Evolutionary conservation across 2,329 filamentous ascomycete species (phyloP), one percentile per base, ranked within the genome.

Genomic region (Xylariaceae sp.): DNA sequence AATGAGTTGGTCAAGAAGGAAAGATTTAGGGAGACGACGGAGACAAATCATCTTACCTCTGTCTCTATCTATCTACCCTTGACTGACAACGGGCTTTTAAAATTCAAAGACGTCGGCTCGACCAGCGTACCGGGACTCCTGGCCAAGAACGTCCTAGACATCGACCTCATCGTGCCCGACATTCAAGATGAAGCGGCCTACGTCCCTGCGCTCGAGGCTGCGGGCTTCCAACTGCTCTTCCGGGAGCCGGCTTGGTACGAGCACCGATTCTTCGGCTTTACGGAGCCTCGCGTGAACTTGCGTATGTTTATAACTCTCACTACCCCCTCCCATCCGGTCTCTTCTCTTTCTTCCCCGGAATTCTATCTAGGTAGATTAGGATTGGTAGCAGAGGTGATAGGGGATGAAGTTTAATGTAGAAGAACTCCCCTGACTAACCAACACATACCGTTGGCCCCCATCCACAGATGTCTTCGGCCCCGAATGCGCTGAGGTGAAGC

Each of bases 101-200:
- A 4, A 32, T 4, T 4, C 7, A 32, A 12, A 32, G 27, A 53
- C 39, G 45, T 50, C 42, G 50, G 50, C 4, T 53, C 50, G 3
- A 53, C 50, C 2, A 48, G 44, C 23, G 48, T 53, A 25, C 48
- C 50, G 4, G 50, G 50, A 3, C 20, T 53, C 8, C 22, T 48
- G 12, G 50, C 50, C 7, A 53, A 53, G 17, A 45, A 48, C 19
- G 34, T 53, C 27, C 45, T 53, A 4, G 50, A 53, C 35, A 19
- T 53, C 20, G 48, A 53, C 38, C 40, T 51, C 5, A 42, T 33
- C 17, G 48, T 53, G 29, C 23, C 50, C 5, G 43, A 51, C 40
- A 39, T 42, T 7, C 14, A 6, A 23, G 40, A 46, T 14, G 50
- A 53, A 35, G 48, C 29, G 11, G 37, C 48, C 5, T 53, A 53